These are phyloP conservation scores for Hypoxylon sp. DNA, from an alignment of 2,329 filamentous ascomycete genomes.

Conservation along the genomic window DNA sequence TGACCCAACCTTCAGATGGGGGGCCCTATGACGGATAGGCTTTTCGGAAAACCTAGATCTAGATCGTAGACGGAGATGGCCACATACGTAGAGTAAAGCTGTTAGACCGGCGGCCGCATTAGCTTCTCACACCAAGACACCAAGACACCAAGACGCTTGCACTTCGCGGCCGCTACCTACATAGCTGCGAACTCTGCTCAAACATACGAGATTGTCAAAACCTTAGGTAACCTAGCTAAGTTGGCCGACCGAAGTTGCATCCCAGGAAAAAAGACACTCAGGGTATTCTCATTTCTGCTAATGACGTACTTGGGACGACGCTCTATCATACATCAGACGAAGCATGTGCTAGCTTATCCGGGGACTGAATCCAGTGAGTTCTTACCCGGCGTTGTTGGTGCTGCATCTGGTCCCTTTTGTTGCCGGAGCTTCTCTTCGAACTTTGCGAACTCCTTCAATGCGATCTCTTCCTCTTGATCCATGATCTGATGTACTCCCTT, in stretches of 20 bases:
- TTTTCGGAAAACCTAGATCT: slow-evolving; percentile 27
- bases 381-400: slow-evolving; percentile 57
- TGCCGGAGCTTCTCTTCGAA: slow-evolving; percentile 86
- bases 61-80: slow-evolving; percentile 5
- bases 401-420: slow-evolving; percentile 63
- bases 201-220: slow-evolving; percentile 29
- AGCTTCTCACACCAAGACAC: slow-evolving; percentile 3
- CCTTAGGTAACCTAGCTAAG: slow-evolving; percentile 18
- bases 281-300: slow-evolving; percentile 28
- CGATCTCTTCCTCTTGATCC: slow-evolving; percentile 92
- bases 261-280: background rate
- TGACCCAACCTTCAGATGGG: slow-evolving; percentile 16
- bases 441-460: slow-evolving; percentile 88
- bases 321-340: slow-evolving; percentile 40
- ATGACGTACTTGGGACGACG: slow-evolving; percentile 37
- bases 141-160: too few species aligned
- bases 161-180: slow-evolving; percentile 1
- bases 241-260: slow-evolving; percentile 36
- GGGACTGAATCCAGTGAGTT: slow-evolving; percentile 58
- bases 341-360: slow-evolving; percentile 49
- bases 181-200: slow-evolving; percentile 27
- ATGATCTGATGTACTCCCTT: slow-evolving; percentile 91
- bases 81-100: slow-evolving; percentile 4
- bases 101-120: slow-evolving; percentile 29
- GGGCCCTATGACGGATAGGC: slow-evolving; percentile 27